phyloP scores from a whole-genome alignment of 2,329 filamentous ascomycete genomes.

The Colletotrichum viniferum region DNA sequence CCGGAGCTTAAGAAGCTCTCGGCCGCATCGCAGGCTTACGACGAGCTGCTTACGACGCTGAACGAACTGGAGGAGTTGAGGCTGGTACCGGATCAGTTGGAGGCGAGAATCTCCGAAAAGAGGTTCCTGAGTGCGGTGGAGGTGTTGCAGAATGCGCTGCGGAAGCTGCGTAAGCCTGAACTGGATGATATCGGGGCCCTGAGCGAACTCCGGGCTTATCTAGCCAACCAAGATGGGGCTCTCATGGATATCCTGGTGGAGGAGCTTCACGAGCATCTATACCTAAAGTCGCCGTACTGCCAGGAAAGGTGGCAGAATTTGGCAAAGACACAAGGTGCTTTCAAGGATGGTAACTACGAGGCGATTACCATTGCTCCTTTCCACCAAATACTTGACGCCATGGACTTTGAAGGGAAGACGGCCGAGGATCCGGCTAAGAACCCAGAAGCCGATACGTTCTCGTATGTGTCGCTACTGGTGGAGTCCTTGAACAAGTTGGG shows the following conservation, averaged over 20 bases:
- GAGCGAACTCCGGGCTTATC: slow-evolving; percentile 82
- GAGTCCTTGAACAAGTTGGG: slow-evolving; percentile 91
- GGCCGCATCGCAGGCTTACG: slow-evolving; percentile 85
- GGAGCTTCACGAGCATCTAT: slow-evolving; percentile 95
- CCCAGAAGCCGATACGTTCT: slow-evolving; percentile 93
- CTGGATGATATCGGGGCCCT: slow-evolving; percentile 91
- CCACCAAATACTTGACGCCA: slow-evolving; percentile 61
- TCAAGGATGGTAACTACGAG: slow-evolving; percentile 53
- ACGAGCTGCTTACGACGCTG: slow-evolving; percentile 84
- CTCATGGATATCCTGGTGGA: slow-evolving; percentile 96
- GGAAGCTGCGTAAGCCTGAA: slow-evolving; percentile 83
- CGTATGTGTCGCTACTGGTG: slow-evolving; percentile 85
- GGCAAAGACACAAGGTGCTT: slow-evolving; percentile 66
- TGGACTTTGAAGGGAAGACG: slow-evolving; percentile 66
- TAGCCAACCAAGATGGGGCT: slow-evolving; percentile 90
- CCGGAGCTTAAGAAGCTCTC: slow-evolving; percentile 92
- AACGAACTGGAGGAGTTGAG: slow-evolving; percentile 87
- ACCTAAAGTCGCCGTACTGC: slow-evolving; percentile 97
- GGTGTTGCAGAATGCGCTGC: slow-evolving; percentile 84
- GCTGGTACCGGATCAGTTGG: slow-evolving; percentile 86
- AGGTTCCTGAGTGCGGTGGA: slow-evolving; percentile 92
- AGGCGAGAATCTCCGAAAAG: slow-evolving; percentile 95
- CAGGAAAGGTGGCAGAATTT: slow-evolving; percentile 93
- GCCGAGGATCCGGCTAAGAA: slow-evolving; percentile 91
- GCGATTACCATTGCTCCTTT: slow-evolving; percentile 56